Evolutionary conservation across 1,284 basidiomycete species (phyloP).

Genomic region (Albatrellus sp.): DNA sequence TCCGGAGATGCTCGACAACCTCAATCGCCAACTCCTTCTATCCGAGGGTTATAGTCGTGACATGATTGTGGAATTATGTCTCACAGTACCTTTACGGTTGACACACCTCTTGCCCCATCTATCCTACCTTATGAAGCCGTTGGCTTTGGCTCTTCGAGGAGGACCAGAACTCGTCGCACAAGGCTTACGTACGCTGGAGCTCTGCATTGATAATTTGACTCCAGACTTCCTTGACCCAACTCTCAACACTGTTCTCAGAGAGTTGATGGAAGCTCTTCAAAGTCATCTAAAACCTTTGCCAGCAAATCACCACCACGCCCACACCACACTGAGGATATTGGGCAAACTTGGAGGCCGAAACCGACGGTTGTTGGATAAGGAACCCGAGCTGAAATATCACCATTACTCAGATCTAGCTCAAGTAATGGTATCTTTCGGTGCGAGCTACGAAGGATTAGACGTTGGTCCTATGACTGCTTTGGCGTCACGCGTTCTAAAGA

Average conservation of each 20-base stretch:
- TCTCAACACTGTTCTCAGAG: constrained; percentile 83
- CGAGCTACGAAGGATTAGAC: constrained; percentile 56
- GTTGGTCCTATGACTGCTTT: constrained; percentile 65
- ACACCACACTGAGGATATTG: constrained; percentile 92
- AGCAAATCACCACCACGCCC: constrained; percentile 83
- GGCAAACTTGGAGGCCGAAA: constrained; percentile 97
- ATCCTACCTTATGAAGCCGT: constrained; percentile 92
- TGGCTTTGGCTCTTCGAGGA: constrained; percentile 86
- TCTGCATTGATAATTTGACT: constrained; percentile 99
- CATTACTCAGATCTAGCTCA: constrained; percentile 59
- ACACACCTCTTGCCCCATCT: constrained; percentile 96
- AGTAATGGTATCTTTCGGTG: constrained; percentile 66
- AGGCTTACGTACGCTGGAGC: constrained; percentile 90
- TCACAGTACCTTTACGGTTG: constrained; percentile 92
- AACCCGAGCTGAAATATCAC: constrained; percentile 66
- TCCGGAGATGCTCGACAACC: constrained; percentile 92
- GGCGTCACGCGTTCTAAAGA: constrained; percentile 56
- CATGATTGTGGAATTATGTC: constrained; percentile 93
- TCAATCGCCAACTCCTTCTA: constrained; percentile 83
- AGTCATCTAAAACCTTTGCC: constrained; percentile 86
- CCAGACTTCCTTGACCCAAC: constrained; percentile 98
- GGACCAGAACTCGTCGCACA: constrained; percentile 88
- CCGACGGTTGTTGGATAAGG: constrained; percentile 75
- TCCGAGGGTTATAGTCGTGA: constrained; percentile 72
- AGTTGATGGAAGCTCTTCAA: constrained; percentile 92